Evolutionary conservation across 2,329 filamentous ascomycete species (phyloP).

Genomic region (Ceratocystis harringtonii): DNA sequence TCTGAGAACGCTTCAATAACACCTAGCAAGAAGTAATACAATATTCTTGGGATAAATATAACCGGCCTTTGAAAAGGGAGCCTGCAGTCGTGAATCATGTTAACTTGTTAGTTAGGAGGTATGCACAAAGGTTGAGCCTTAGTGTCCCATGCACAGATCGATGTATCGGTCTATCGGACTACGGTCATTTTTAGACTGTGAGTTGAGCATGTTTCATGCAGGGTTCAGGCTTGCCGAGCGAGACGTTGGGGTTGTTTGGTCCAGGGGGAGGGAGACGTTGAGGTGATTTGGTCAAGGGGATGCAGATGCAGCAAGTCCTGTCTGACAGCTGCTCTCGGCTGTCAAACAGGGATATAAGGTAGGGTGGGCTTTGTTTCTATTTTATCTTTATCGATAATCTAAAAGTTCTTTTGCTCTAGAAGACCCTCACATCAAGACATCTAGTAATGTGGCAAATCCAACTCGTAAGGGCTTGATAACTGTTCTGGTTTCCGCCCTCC

Average conservation of each 20-base stretch:
- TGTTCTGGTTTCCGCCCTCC: not conserved
- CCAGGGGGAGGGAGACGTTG: not conserved
- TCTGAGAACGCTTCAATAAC: constrained; percentile 1
- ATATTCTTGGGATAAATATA: not conserved
- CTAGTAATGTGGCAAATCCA: not conserved
- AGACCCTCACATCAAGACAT: not conserved
- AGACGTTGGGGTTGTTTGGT: not conserved
- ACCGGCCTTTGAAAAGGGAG: not conserved
- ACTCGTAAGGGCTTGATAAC: not conserved
- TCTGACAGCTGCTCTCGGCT: not conserved
- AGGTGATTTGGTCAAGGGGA: not conserved
- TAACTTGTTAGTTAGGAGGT: not conserved
- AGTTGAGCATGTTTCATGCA: not conserved
- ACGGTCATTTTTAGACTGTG: not conserved
- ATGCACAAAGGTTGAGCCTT: too few species aligned
- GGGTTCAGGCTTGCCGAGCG: not conserved
- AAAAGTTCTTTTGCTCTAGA: not conserved
- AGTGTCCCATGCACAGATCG: not conserved
- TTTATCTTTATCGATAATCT: not conserved
- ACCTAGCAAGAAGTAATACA: not conserved
- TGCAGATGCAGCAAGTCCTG: not conserved
- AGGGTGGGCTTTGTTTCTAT: not conserved
- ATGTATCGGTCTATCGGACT: not conserved
- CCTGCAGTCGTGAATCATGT: not conserved
- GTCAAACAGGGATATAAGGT: rapidly evolving